Evolutionary conservation across 129 eudicot species (phyloP), one percentile per base, ranked within the genome.

Genomic region (Escallonia herrerae): DNA sequence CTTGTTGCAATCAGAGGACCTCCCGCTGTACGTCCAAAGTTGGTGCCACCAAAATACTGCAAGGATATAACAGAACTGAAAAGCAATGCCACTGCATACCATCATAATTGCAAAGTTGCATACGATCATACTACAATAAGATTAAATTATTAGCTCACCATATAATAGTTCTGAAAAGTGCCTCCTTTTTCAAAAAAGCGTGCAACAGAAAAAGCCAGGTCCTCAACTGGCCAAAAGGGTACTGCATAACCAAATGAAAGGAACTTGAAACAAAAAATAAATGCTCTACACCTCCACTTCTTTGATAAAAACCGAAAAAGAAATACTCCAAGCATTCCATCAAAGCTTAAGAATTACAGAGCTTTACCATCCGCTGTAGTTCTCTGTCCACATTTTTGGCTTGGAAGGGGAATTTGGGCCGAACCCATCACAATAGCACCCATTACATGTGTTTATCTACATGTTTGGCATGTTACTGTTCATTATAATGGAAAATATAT

Each of bases 31-130:
- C 96, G 72, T 15, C 94, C 96, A 43, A 89, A 89, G 72, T 89
- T 89, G 64, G 93, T 89, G 71, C 96, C 96, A 56, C 96, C 96
- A 80, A 82, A 84, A 77, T 88, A 88, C 96, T 84, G 72, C 66
- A 65, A 43, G 38, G 52, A 68, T 53, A n/a, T 58, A 52, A 12
- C 43, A 6, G 22, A 65, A 69, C 58, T 42, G 15, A 49, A n/a
- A 40, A 40, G 47, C n/a, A 12, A 58, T 54, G 43, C 47, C 37
- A 63, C 6, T 62, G 39, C 14, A 46, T 15, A 3, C 42, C 4
- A 7, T 7, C 58, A 11, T 46, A 11, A 0, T 62, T 62, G 7
- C 22, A 4, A 14, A 53, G 3, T 12, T 13, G 47, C 6, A 10
- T 5, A 49, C 44, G 42, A 45, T 37, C 8, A 37, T 63, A 69